phyloP scores from a whole-genome alignment of 345 rosid species.

The thale cress (Arabidopsis thaliana) region DNA sequence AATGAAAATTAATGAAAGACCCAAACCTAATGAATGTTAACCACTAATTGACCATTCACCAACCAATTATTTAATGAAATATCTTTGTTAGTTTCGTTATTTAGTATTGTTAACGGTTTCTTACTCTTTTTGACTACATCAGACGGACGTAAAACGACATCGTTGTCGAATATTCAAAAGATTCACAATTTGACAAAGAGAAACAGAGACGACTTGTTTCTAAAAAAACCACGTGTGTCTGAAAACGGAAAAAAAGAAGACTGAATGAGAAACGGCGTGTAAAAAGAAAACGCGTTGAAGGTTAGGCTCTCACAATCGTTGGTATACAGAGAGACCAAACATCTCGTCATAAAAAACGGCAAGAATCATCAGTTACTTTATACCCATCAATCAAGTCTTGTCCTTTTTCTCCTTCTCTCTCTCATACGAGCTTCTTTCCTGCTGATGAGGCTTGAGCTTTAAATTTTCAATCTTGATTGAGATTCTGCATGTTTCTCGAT shows the following conservation, averaged over 20 bases:
- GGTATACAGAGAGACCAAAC: neutral
- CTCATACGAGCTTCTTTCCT: conserved; percentile 14
- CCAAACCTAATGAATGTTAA: neutral
- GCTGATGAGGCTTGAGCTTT: neutral
- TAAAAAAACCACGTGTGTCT: conserved; percentile 29
- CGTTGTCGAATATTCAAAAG: neutral
- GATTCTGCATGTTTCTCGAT: conserved; percentile 10
- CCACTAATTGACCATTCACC: conserved; percentile 19
- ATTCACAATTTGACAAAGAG: neutral
- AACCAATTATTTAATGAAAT: neutral
- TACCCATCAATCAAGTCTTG: conserved; percentile 24
- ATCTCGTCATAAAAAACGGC: neutral
- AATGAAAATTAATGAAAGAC: neutral
- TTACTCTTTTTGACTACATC: neutral
- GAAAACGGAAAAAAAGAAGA: conserved; percentile 18
- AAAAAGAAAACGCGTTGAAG: conserved; percentile 32
- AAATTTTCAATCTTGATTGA: conserved; percentile 15
- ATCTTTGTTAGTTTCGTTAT: neutral
- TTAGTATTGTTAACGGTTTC: neutral
- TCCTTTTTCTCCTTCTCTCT: conserved; percentile 7
- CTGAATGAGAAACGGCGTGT: conserved; percentile 12
- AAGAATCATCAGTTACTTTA: neutral
- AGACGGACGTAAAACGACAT: conserved; percentile 9
- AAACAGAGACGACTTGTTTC: conserved; percentile 22
- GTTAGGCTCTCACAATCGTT: conserved; percentile 1